Evolutionary conservation across 352 stramenopile genomes (phyloP), one percentile per base, ranked within the genome.

Genomic region (Blastocystis hominis): DNA sequence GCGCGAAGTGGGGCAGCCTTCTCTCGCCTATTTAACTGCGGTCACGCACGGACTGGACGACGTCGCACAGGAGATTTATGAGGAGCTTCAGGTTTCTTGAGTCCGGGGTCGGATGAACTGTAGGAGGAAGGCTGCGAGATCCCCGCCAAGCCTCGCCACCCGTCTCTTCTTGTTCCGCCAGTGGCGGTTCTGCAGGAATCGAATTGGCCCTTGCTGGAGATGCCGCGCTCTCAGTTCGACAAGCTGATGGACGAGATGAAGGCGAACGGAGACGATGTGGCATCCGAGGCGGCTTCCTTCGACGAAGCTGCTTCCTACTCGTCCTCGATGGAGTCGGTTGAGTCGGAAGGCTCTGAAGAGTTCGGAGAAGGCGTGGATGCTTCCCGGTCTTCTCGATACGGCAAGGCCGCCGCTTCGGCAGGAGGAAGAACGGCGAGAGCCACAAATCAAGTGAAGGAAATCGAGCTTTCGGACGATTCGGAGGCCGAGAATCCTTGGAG

Each of bases 191-290:
- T 91, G 10, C 91, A 92, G 70, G 84, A 95, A 88, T 95, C 94
- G 86, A 94, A 97, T 62, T 99, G 97, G 97, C 95, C 97, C n/a
- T 94, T 97, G 46, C 91, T 98, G 34, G 94, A 96, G 90, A 95
- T 98, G 38, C 90, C 91, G 63, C 93, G 94, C 78, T 92, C 90
- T 34, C 92, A 91, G 55, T 90, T 95, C 70, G 91, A 94, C 75
- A 92, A 93, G 81, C 86, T 93, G 54, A 90, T 90, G 34, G n/a
- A 88, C 13, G 88, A 90, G 56, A 56, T 56, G 50, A 56, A 56
- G 17, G 50, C 7, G 17, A 56, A 56, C 7, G 50, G 17, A 56
- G 50, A 56, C 7, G 50, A 56, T 56, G 7, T 56, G 7, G 7
- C 50, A 17, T 56, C 50, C 7, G 50, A n/a, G n/a, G n/a, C n/a